A percentile compares a stretch with the other conserved stretches of the same genome.
phyloP scores from a whole-genome alignment of 768 basidiomycete genomes.

The Phallus indusiatus region DNA sequence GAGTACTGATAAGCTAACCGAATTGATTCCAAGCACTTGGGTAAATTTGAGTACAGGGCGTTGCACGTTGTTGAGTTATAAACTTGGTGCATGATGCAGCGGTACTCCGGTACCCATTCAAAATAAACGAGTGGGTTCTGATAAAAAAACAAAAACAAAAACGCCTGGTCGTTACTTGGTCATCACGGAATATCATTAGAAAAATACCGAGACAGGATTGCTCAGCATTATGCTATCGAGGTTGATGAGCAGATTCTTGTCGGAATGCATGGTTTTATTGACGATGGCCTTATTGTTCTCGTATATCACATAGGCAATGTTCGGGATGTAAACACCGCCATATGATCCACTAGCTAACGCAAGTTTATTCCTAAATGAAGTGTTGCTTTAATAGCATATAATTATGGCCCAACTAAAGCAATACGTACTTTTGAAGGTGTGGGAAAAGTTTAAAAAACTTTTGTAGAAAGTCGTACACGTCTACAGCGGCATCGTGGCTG shows the following conservation, averaged over 20 bases:
- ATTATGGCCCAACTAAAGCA: not conserved
- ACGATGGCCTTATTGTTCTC: slow-evolving; percentile 21
- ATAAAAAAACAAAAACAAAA: not conserved
- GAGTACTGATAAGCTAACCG: not conserved
- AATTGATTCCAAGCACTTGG: slow-evolving; percentile 17
- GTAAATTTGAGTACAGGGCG: slow-evolving; percentile 17
- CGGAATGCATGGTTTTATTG: slow-evolving; percentile 15
- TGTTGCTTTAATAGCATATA: not conserved
- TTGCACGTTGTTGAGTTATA: slow-evolving; percentile 24
- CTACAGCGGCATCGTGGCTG: slow-evolving; percentile 22
- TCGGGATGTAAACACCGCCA: slow-evolving; percentile 26
- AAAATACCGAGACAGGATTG: slow-evolving; percentile 18
- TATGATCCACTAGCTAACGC: slow-evolving; percentile 26
- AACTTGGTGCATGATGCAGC: slow-evolving; percentile 20
- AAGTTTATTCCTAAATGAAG: slow-evolving; percentile 11
- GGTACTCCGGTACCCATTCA: slow-evolving; percentile 22
- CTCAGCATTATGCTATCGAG: slow-evolving; percentile 25
- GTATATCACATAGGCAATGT: slow-evolving; percentile 28
- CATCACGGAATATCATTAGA: not conserved
- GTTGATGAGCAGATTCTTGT: slow-evolving; percentile 17
- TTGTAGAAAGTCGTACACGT: slow-evolving; percentile 29
- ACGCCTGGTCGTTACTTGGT: too few species aligned
- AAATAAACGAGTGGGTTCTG: slow-evolving; percentile 22
- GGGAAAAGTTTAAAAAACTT: slow-evolving; percentile 24
- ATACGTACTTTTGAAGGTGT: slow-evolving; percentile 5